phyloP scores from a whole-genome alignment of 1,284 basidiomycete species.

The Ceratobasidium sp. region DNA sequence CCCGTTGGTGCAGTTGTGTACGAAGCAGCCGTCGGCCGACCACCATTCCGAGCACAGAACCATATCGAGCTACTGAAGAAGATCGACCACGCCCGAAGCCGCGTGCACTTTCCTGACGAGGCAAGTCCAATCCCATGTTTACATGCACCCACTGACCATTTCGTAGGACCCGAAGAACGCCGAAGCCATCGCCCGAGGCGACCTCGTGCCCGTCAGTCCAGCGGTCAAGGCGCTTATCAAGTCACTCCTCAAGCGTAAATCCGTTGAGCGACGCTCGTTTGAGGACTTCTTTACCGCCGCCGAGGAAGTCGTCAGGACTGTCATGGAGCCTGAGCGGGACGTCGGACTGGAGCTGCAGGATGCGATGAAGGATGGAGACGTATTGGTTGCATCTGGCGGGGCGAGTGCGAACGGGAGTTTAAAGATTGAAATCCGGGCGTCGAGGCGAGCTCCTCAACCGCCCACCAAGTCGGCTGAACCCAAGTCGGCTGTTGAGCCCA shows the following conservation, averaged over 20 bases:
- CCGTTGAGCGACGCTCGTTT: conserved; percentile 85
- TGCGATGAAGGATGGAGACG: conserved; percentile 41
- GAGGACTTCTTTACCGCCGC: conserved; percentile 81
- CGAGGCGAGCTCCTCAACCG: conserved; percentile 27
- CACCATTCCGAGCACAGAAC: conserved; percentile 94
- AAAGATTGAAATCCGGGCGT: conserved; percentile 44
- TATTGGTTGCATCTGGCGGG: conserved; percentile 43
- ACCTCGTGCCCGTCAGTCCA: conserved; percentile 64
- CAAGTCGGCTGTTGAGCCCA: conserved; percentile 38
- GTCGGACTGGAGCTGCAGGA: conserved; percentile 43
- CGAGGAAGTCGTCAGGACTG: conserved; percentile 78
- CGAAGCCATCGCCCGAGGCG: conserved; percentile 34
- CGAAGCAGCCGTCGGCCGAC: conserved; percentile 92
- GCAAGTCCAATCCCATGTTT: conserved; percentile 47
- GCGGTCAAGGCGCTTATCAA: conserved; percentile 93
- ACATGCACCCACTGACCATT: conserved; percentile 15
- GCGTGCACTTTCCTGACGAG: conserved; percentile 94
- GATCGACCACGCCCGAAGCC: conserved; percentile 77
- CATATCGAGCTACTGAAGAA: conserved; percentile 94
- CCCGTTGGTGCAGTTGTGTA: conserved; percentile 96
- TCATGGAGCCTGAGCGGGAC: conserved; percentile 69
- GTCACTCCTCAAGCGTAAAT: conserved; percentile 80
- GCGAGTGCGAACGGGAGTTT: conserved; percentile 47
- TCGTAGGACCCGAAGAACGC: conserved; percentile 50
- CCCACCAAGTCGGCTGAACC: conserved; percentile 28